A percentile compares a stretch with the other conserved stretches of the same genome.
Conservation (phyloP, 2,329 filamentous ascomycete species). For the Daldinia eschscholtzii region DNA sequence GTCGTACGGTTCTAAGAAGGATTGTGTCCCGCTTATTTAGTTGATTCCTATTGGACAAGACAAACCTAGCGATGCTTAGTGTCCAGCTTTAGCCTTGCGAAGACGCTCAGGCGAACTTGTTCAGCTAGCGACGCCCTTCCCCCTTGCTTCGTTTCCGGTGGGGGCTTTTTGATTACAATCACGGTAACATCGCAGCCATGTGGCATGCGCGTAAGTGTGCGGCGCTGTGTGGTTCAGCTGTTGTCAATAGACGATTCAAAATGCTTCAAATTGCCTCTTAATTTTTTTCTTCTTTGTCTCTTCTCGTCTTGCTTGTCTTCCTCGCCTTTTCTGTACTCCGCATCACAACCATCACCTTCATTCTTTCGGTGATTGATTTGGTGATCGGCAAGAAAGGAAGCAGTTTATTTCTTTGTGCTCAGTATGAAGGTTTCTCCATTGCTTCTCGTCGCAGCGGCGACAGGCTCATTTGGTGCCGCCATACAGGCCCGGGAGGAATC, state of each 20-base stretch:
- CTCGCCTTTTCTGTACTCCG: not conserved
- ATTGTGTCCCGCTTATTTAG: slow-evolving; percentile 6
- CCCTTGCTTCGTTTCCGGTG: slow-evolving; percentile 1
- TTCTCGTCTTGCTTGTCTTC: not conserved
- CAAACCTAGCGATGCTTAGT: not conserved
- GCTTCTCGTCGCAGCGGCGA: slow-evolving; percentile 3
- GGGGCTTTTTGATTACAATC: slow-evolving; percentile 2
- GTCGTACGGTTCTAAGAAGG: slow-evolving; percentile 1
- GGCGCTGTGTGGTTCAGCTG: not conserved
- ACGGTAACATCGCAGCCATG: slow-evolving; percentile 7
- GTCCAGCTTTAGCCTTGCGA: not conserved
- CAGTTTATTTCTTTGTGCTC: not conserved
- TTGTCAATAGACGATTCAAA: not conserved
- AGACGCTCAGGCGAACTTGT: not conserved
- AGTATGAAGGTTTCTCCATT: slow-evolving; percentile 2
- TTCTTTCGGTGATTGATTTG: slow-evolving; percentile 8
- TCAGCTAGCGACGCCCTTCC: not conserved
- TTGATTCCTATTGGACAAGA: slow-evolving; percentile 1
- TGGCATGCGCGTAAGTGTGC: not conserved
- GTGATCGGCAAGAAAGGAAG: not conserved
- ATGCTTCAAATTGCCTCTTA: not conserved
- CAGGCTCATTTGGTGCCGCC: slow-evolving; percentile 3
- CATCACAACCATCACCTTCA: not conserved
- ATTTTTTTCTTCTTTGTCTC: not conserved
- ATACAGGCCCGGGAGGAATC: not conserved